Evolutionary conservation across 2,329 filamentous ascomycete species (phyloP).

Genomic region (Diaporthe vexans): DNA sequence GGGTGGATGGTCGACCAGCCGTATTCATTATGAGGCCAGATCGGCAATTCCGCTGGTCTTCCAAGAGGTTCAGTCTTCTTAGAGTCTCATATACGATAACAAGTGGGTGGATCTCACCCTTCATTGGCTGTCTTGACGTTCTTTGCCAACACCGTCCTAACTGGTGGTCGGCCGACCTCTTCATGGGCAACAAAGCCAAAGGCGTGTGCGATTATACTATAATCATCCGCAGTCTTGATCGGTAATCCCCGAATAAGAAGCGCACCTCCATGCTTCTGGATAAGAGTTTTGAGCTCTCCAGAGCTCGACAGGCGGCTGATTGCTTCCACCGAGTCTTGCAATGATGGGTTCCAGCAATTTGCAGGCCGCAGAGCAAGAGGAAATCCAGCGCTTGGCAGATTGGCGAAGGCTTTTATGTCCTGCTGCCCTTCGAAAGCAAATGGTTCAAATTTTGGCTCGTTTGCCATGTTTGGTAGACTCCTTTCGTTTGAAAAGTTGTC

Average conservation of each 20-base stretch:
- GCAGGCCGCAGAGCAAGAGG: slow-evolving; percentile 26
- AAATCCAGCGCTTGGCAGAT: slow-evolving; percentile 23
- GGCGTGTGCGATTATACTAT: slow-evolving; percentile 52
- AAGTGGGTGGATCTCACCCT: slow-evolving; percentile 44
- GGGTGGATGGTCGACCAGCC: slow-evolving; percentile 56
- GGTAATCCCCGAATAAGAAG: slow-evolving; percentile 52
- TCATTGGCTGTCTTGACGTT: slow-evolving; percentile 56
- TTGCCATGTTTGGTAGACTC: not conserved
- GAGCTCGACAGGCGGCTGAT: slow-evolving; percentile 45
- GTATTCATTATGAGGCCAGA: slow-evolving; percentile 56
- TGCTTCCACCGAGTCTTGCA: slow-evolving; percentile 41
- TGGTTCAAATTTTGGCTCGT: not conserved
- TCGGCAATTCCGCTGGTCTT: slow-evolving; percentile 53
- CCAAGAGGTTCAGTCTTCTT: not conserved
- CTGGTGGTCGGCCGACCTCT: slow-evolving; percentile 52
- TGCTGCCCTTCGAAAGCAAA: slow-evolving; percentile 27
- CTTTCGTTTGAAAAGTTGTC: too few relatives aligned
- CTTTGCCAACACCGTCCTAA: slow-evolving; percentile 50
- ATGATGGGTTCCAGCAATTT: slow-evolving; percentile 31
- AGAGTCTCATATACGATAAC: fast-evolving
- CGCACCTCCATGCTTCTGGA: slow-evolving; percentile 51
- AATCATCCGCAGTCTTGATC: slow-evolving; percentile 51
- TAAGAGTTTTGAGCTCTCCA: slow-evolving; percentile 46
- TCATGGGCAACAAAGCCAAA: slow-evolving; percentile 52
- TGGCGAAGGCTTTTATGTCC: not conserved